Base-by-base conservation (phyloP, 1,284 basidiomycete genomes). In the Boletus austroedulis region DNA sequence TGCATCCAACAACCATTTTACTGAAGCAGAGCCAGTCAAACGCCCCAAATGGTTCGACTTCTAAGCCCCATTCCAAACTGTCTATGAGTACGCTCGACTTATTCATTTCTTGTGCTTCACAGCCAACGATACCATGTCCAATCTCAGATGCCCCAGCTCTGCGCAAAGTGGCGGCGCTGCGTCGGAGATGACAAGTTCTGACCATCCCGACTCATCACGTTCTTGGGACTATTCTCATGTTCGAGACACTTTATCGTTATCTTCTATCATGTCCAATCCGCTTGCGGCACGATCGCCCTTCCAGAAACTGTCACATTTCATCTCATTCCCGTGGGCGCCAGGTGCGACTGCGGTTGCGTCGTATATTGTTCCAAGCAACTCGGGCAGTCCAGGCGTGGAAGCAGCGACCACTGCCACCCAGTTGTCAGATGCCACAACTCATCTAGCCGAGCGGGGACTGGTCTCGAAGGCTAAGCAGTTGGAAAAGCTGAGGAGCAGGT, bases 401-500 rank as follows among this genome's bases (percentile, higher is more conserved):
- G 47, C 43, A 50, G 60, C 60, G 65, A 62, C 59, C 56, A 63
- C 47, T 62, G 62, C 51, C 53, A 32, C 53, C 23, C 60, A 60
- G 58, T 46, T 36, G 47, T 55, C 61, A 46, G 50, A 56, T 56
- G 48, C 32, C 62, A 55, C 61, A 50, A 59, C 46, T 54, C 49
- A 58, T 61, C 32, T 58, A 38, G 50, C 62, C 57, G 62, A 72
- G 67, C 62, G 65, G 76, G 73, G 71, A 48, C 87, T 77, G 66
- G 82, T 87, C 50, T 78, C 84, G 23, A 85, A 81, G 66, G 80
- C 85, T 65, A 80, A 75, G 63, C 87, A 90, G 68, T 70, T 90
- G 64, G 79, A 81, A 65, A 84, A 80, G 70, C 73, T 90, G 64
- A 78, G 76, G 67, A 65, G 71, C 44, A 80, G 82, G 62, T 72